phyloP scores from a whole-genome alignment of 2,329 filamentous ascomycete genomes.

The Fusarium virguliforme region DNA sequence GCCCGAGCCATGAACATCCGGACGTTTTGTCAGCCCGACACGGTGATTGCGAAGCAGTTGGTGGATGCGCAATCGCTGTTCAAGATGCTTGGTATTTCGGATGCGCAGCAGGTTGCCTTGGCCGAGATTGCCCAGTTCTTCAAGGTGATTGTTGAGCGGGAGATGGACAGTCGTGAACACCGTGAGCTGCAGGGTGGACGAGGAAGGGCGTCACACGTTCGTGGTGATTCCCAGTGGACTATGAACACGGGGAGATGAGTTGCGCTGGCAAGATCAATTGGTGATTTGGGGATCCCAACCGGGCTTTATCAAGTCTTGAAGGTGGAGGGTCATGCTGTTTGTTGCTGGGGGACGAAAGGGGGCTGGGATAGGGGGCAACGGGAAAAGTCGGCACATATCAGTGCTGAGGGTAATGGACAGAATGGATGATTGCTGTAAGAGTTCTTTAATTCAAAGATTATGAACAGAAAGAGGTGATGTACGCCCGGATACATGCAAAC shows the following conservation, averaged over 20 bases:
- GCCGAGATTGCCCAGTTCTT: slow-evolving; percentile 70
- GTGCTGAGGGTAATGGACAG: neutral
- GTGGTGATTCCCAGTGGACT: slow-evolving; percentile 29
- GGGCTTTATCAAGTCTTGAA: neutral
- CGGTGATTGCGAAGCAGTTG: slow-evolving; percentile 72
- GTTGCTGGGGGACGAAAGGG: neutral
- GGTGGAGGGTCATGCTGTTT: neutral
- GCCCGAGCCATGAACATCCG: slow-evolving; percentile 68
- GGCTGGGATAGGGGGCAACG: neutral
- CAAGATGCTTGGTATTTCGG: slow-evolving; percentile 64
- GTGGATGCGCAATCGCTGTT: slow-evolving; percentile 68
- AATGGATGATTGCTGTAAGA: slow-evolving; percentile 6
- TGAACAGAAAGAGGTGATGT: neutral
- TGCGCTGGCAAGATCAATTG: neutral
- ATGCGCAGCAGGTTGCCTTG: slow-evolving; percentile 63
- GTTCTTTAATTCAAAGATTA: neutral
- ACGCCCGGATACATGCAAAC: neutral
- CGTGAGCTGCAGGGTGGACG: slow-evolving; percentile 43
- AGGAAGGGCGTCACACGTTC: slow-evolving; percentile 22
- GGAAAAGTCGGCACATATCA: neutral
- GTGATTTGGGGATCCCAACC: neutral
- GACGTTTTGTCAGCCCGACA: slow-evolving; percentile 72
- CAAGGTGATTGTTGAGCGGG: slow-evolving; percentile 67
- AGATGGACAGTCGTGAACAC: slow-evolving; percentile 53
- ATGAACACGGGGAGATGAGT: slow-evolving; percentile 11